Percentiles rank a stretch among this genome's conserved stretches.
Conservation (phyloP, 768 basidiomycete species). For the Russula olivacea region DNA sequence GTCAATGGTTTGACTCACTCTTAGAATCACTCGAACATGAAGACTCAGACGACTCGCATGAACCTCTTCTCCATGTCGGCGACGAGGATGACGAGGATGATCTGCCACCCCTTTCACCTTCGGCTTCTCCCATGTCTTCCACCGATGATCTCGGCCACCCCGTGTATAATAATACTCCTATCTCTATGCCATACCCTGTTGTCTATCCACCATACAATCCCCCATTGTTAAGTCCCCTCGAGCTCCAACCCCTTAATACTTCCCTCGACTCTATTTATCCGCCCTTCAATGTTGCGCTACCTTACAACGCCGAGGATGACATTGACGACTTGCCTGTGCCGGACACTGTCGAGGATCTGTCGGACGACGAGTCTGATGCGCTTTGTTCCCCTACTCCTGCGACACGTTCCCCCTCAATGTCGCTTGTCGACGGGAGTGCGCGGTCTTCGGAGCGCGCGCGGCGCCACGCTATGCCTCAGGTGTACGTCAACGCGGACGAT, state of each 20-base stretch:
- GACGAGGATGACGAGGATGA: constrained; percentile 72
- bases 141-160: constrained; percentile 65
- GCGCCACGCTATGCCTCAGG: constrained; percentile 43
- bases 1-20: constrained; percentile 77
- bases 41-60: constrained; percentile 51
- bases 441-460: constrained; percentile 33
- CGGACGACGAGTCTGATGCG: constrained; percentile 79
- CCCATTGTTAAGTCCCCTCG: constrained; percentile 47
- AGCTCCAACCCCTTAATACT: constrained; percentile 40
- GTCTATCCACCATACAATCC: constrained; percentile 62
- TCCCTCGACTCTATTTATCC: constrained; percentile 32
- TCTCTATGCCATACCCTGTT: constrained; percentile 52
- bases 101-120: constrained; percentile 49
- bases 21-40: constrained; percentile 67
- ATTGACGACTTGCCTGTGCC: constrained; percentile 65
- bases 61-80: constrained; percentile 45
- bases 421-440: constrained; percentile 37
- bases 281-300: constrained; percentile 49
- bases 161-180: constrained; percentile 43
- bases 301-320: constrained; percentile 59
- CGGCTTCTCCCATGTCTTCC: constrained; percentile 66
- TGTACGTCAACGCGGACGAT: constrained; percentile 57
- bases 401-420: constrained; percentile 52
- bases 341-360: constrained; percentile 78
- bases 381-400: constrained; percentile 50